These are phyloP conservation scores for Naegleria gruberi DNA, from an alignment of 208 protist genomes.

Conservation along the genomic window DNA sequence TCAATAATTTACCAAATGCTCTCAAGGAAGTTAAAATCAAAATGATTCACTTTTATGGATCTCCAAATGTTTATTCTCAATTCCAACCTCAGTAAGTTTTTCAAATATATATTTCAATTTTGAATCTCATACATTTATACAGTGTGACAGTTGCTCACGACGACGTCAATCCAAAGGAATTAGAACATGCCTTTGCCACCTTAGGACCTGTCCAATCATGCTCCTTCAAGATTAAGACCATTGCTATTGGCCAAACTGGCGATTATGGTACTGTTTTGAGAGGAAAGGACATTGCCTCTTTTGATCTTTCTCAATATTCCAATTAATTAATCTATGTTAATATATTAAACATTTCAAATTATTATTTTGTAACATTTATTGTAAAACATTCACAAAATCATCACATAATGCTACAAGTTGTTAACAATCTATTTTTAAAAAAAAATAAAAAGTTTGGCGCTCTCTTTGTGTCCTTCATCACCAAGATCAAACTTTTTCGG, in stretches of 20 bases:
- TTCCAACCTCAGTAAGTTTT: constrained; percentile 24
- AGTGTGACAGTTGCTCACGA: not conserved
- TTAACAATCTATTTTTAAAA: too few relatives aligned
- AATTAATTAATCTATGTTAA: too few relatives aligned
- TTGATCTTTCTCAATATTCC: too few relatives aligned
- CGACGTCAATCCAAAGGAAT: not conserved
- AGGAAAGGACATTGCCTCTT: not conserved
- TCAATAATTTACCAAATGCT: constrained; percentile 22
- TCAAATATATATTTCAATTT: too few relatives aligned
- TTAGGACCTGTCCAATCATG: not conserved
- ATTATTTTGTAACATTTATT: too few relatives aligned
- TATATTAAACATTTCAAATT: too few relatives aligned
- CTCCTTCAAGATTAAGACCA: not conserved
- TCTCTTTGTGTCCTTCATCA: too few relatives aligned
- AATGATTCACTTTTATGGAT: constrained; percentile 28
- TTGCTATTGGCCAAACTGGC: not conserved
- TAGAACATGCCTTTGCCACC: not conserved
- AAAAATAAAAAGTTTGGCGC: too few relatives aligned
- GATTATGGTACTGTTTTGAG: not conserved
- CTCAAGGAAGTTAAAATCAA: constrained; percentile 1
- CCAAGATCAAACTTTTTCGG: too few relatives aligned
- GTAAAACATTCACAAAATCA: too few relatives aligned
- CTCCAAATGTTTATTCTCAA: constrained; percentile 30
- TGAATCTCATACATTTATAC: not conserved
- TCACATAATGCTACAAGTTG: too few relatives aligned